phyloP scores from a whole-genome alignment of 2,329 filamentous ascomycete genomes.

The Coniochaeta ligniaria region DNA sequence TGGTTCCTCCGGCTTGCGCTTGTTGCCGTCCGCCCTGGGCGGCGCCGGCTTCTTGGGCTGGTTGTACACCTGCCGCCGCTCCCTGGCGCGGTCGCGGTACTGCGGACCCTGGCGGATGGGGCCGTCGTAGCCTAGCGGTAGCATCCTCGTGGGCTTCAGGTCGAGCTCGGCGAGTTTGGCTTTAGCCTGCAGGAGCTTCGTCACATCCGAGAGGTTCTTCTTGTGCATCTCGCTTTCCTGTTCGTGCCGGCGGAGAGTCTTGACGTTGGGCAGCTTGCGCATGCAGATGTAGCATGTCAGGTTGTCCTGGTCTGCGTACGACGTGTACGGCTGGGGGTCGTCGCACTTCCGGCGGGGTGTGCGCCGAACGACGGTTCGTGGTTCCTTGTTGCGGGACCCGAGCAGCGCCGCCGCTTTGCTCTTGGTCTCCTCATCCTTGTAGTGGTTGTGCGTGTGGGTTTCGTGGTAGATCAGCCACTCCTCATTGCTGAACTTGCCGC shows the following conservation, averaged over 20 bases:
- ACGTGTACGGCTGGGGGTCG: constrained; percentile 35
- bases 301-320: constrained; percentile 47
- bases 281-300: constrained; percentile 32
- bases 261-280: constrained; percentile 30
- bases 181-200: constrained; percentile 18
- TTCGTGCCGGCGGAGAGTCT: constrained; percentile 35
- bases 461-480: constrained; percentile 42
- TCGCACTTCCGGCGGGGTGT: constrained; percentile 19
- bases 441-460: constrained; percentile 48
- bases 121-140: neutral
- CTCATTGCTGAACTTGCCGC: constrained; percentile 27
- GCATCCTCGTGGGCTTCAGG: constrained; percentile 12
- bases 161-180: constrained; percentile 25
- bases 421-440: constrained; percentile 18
- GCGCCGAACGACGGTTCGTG: constrained; percentile 17
- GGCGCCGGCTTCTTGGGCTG: constrained; percentile 46
- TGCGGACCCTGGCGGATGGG: constrained; percentile 7
- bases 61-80: constrained; percentile 55
- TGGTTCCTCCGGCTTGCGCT: constrained; percentile 25
- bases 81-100: constrained; percentile 62
- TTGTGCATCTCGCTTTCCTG: constrained; percentile 35
- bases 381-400: constrained; percentile 12
- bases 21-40: constrained; percentile 15
- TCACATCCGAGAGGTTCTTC: constrained; percentile 16
- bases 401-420: constrained; percentile 15